Conservation (phyloP, 2,329 filamentous ascomycete genomes). For the Eurotiales sp. region DNA sequence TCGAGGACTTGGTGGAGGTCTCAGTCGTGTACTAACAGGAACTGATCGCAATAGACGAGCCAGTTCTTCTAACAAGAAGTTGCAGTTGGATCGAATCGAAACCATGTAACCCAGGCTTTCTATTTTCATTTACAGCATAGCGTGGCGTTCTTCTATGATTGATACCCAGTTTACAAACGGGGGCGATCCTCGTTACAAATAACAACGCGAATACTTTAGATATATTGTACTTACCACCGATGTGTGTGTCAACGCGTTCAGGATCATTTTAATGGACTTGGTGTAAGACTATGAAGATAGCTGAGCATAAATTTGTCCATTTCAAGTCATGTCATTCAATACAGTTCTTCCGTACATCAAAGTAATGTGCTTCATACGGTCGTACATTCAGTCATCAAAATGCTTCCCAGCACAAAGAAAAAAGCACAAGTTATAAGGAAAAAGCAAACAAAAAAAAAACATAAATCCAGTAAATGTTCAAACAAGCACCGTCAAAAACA, state of each 20-base stretch:
- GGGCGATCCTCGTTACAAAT: neutral
- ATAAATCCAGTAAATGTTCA: too few species aligned
- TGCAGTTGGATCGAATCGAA: constrained; percentile 14
- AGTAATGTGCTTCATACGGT: constrained; percentile 6
- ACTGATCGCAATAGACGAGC: constrained; percentile 8
- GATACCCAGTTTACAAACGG: constrained; percentile 10
- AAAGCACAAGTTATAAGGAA: too few species aligned
- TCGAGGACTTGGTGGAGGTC: constrained; percentile 38
- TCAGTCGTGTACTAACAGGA: constrained; percentile 35
- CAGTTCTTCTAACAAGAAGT: constrained; percentile 14
- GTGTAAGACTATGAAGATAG: too few species aligned
- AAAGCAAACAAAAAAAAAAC: neutral
- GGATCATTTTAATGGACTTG: too few species aligned
- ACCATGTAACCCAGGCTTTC: constrained; percentile 9
- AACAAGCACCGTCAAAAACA: neutral
- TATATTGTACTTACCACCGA: too few species aligned
- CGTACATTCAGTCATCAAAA: constrained; percentile 2
- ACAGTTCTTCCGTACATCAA: neutral
- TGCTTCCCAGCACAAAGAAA: neutral
- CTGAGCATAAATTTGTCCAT: too few species aligned
- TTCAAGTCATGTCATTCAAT: neutral
- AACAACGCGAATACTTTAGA: too few species aligned
- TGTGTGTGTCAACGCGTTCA: too few species aligned
- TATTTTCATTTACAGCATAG: neutral
- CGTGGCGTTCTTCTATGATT: constrained; percentile 9